These are phyloP conservation scores for Cucurbita pepo DNA, from an alignment of 306 rosid genomes.

Conservation along the genomic window DNA sequence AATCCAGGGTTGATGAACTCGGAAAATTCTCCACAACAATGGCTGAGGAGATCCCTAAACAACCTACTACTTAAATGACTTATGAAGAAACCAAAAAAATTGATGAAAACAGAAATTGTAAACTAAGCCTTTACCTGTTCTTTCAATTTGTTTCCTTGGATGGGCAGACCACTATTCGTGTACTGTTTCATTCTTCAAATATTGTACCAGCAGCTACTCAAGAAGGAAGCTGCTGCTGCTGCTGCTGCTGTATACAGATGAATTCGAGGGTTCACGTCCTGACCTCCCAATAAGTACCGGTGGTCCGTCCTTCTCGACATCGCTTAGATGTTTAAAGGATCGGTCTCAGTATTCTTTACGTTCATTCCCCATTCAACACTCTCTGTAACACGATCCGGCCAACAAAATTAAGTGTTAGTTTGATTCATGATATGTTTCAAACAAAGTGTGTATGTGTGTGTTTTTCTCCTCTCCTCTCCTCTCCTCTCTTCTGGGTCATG, in stretches of 20 bases:
- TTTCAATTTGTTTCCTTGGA: background rate
- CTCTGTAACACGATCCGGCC: slow-evolving; percentile 27
- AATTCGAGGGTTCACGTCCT: slow-evolving; percentile 8
- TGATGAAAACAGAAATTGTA: background rate
- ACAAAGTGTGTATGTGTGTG: too few relatives aligned
- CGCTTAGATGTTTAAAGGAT: slow-evolving; percentile 57
- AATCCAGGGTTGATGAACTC: background rate
- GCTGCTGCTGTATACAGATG: slow-evolving; percentile 7
- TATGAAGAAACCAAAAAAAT: background rate
- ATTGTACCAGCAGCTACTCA: slow-evolving; percentile 1
- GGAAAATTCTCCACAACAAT: background rate
- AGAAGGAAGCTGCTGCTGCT: background rate
- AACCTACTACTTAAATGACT: background rate
- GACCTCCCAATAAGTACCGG: slow-evolving; percentile 12
- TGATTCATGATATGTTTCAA: too few relatives aligned
- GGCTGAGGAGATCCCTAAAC: slow-evolving; percentile 1
- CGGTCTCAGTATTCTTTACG: slow-evolving; percentile 63
- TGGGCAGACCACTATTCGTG: slow-evolving; percentile 10
- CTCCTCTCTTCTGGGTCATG: too few relatives aligned
- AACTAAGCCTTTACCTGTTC: background rate
- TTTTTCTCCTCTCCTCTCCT: too few relatives aligned
- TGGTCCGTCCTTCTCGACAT: slow-evolving; percentile 3
- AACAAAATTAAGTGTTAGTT: background rate
- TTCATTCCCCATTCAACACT: slow-evolving; percentile 46
- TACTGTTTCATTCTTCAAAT: slow-evolving; percentile 3